A percentile compares a stretch with the other conserved stretches of the same genome.
These are phyloP conservation scores for Penicillium atrosanguineum DNA, from an alignment of 495 filamentous ascomycete genomes.

Conservation along the genomic window DNA sequence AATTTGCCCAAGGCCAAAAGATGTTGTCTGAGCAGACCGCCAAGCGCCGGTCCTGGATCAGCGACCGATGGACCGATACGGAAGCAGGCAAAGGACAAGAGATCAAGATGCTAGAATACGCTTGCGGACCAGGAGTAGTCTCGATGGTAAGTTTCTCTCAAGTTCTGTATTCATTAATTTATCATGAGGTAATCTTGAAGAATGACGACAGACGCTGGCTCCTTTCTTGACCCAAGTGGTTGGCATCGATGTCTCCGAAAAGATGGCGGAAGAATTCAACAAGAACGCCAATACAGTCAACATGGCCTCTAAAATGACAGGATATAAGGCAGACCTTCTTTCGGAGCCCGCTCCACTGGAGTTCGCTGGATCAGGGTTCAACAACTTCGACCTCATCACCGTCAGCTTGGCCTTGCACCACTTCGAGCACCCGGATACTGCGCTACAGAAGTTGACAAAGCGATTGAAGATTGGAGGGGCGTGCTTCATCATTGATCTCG, in stretches of 20 bases:
- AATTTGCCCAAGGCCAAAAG: constrained; percentile 38
- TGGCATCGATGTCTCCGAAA: constrained; percentile 66
- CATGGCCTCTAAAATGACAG: constrained; percentile 51
- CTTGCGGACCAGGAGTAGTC: constrained; percentile 67
- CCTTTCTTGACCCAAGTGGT: constrained; percentile 59
- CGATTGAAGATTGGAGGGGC: constrained; percentile 62
- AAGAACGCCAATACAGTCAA: constrained; percentile 33
- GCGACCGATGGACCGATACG: constrained; percentile 53
- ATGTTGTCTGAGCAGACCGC: constrained; percentile 38
- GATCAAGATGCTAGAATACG: constrained; percentile 69
- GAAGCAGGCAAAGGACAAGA: constrained; percentile 38
- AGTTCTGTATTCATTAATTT: background rate
- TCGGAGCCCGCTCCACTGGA: constrained; percentile 34
- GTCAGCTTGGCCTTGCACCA: constrained; percentile 72
- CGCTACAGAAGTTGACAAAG: constrained; percentile 53
- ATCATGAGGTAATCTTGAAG: background rate
- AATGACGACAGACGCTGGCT: constrained; percentile 46
- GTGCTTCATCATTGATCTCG: constrained; percentile 63
- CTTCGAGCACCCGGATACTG: constrained; percentile 59
- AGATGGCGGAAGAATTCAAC: constrained; percentile 64
- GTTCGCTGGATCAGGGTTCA: constrained; percentile 47
- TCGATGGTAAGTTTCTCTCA: constrained; percentile 42
- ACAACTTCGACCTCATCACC: constrained; percentile 60
- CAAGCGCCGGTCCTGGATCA: constrained; percentile 58
- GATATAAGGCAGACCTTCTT: constrained; percentile 59